phyloP scores from a whole-genome alignment of 2,329 filamentous ascomycete genomes.

The Neoscytalidium dimidiatum region DNA sequence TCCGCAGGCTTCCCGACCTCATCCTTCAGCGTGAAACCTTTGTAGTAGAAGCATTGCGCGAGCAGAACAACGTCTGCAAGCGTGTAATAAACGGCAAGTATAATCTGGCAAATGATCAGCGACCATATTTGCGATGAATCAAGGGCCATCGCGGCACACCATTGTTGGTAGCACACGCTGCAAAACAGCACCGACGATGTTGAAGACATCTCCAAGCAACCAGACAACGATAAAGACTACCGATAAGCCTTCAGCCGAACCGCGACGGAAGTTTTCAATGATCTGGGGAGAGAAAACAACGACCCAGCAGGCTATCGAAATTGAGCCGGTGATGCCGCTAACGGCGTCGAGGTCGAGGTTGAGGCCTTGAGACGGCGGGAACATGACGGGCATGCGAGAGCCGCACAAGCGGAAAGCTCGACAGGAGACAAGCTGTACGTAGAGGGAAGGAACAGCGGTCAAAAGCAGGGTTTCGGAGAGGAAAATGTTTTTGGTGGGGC shows the following conservation, averaged over 20 bases:
- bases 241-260: slow-evolving; percentile 84
- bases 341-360: slow-evolving; percentile 87
- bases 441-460: background rate
- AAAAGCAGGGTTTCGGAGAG: too few species aligned
- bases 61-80: slow-evolving; percentile 87
- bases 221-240: slow-evolving; percentile 91
- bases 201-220: slow-evolving; percentile 94
- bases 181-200: slow-evolving; percentile 87
- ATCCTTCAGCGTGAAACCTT: slow-evolving; percentile 64
- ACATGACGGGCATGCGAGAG: slow-evolving; percentile 38
- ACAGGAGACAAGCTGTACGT: background rate
- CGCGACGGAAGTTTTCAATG: slow-evolving; percentile 85
- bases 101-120: slow-evolving; percentile 56
- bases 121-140: background rate
- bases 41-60: slow-evolving; percentile 92
- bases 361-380: slow-evolving; percentile 55
- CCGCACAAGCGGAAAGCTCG: background rate
- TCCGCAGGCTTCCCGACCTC: slow-evolving; percentile 27
- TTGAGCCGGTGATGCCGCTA: slow-evolving; percentile 90
- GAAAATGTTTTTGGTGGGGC: background rate
- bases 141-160: slow-evolving; percentile 47
- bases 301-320: slow-evolving; percentile 97
- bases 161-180: slow-evolving; percentile 94
- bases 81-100: slow-evolving; percentile 92
- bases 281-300: slow-evolving; percentile 97